phyloP scores from a whole-genome alignment of 2,329 filamentous ascomycete species.

The Scytalidium sp. region DNA sequence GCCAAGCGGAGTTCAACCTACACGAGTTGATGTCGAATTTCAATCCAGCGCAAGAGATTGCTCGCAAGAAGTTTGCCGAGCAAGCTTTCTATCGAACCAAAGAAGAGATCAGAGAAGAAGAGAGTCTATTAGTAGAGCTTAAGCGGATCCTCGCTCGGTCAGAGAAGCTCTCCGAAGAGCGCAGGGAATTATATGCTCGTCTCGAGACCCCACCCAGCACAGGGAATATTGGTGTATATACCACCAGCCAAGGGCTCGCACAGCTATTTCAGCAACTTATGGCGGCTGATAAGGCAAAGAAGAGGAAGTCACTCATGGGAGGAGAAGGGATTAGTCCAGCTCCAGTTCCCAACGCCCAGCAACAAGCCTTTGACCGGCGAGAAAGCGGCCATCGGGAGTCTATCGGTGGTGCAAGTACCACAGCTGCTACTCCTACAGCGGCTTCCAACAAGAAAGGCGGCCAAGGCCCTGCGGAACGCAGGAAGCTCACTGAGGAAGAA shows the following conservation, averaged over 20 bases:
- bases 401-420: conserved; percentile 31
- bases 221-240: conserved; percentile 71
- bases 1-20: conserved; percentile 73
- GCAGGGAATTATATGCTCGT: conserved; percentile 80
- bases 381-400: conserved; percentile 30
- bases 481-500: conserved; percentile 72
- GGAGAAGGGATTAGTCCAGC: conserved; percentile 51
- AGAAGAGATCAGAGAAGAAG: conserved; percentile 90
- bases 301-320: conserved; percentile 70
- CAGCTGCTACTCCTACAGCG: conserved; percentile 15
- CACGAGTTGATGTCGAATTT: conserved; percentile 87
- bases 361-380: conserved; percentile 33
- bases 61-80: conserved; percentile 81
- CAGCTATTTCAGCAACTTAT: conserved; percentile 80
- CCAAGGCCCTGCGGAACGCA: conserved; percentile 46
- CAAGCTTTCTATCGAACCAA: conserved; percentile 74
- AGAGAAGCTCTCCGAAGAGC: conserved; percentile 82
- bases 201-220: conserved; percentile 77
- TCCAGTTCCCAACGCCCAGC: conserved; percentile 20
- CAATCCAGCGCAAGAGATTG: conserved; percentile 73
- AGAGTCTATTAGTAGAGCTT: conserved; percentile 82
- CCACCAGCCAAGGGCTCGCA: conserved; percentile 75
- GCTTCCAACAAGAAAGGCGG: conserved; percentile 24
- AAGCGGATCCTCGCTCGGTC: conserved; percentile 87
- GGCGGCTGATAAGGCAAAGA: conserved; percentile 82